phyloP scores from a whole-genome alignment of 2,329 filamentous ascomycete genomes.

The Alternaria arbusti region DNA sequence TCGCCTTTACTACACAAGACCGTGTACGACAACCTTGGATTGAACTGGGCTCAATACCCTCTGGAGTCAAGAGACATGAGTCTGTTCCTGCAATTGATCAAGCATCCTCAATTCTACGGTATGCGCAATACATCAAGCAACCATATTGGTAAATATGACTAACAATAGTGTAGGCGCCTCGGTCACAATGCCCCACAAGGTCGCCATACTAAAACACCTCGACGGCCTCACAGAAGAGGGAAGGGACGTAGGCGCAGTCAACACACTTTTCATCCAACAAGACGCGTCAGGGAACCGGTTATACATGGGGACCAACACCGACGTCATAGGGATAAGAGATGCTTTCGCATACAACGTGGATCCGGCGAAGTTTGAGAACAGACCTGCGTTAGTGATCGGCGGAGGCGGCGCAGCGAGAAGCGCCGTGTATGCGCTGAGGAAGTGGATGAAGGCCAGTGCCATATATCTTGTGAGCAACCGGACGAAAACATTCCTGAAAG shows the following conservation, averaged over 20 bases:
- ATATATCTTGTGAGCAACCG: constrained; percentile 67
- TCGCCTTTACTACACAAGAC: constrained; percentile 63
- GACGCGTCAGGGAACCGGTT: constrained; percentile 56
- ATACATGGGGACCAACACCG: constrained; percentile 79
- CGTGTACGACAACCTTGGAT: constrained; percentile 58
- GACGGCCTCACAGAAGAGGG: constrained; percentile 77
- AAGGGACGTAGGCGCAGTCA: constrained; percentile 76
- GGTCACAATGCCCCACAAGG: constrained; percentile 86
- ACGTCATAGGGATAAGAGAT: constrained; percentile 78
- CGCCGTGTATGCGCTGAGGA: constrained; percentile 76
- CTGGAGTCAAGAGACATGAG: constrained; percentile 55
- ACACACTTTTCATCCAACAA: constrained; percentile 73
- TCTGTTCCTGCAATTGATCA: constrained; percentile 57
- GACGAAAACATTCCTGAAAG: background rate
- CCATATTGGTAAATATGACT: background rate
- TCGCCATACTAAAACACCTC: constrained; percentile 74
- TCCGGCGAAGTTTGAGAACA: constrained; percentile 60
- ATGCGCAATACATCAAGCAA: constrained; percentile 44
- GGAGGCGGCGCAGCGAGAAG: constrained; percentile 80
- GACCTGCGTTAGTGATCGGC: constrained; percentile 75
- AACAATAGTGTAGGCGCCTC: constrained; percentile 62
- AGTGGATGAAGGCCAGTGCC: constrained; percentile 69
- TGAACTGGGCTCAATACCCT: constrained; percentile 61
- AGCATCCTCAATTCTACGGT: constrained; percentile 68
- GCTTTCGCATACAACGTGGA: constrained; percentile 63